A percentile compares a stretch with the other conserved stretches of the same genome.
These are phyloP conservation scores for Teratosphaeria destructans DNA, from an alignment of 2,329 filamentous ascomycete genomes.

Conservation along the genomic window DNA sequence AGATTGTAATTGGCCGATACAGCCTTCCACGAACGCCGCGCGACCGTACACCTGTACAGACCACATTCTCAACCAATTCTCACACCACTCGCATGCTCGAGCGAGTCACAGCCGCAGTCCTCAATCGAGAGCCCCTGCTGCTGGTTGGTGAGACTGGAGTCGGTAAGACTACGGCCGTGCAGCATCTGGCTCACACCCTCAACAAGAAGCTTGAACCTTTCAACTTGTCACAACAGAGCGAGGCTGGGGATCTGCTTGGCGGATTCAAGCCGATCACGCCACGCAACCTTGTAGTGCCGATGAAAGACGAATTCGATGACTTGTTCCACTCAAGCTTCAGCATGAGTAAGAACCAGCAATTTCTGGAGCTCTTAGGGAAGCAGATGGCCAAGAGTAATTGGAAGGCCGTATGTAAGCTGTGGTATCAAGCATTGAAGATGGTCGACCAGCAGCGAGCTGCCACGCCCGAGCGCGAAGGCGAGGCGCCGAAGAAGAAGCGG, in stretches of 20 bases:
- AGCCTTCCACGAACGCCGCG: slow-evolving; percentile 10
- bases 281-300: slow-evolving; percentile 72
- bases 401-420: slow-evolving; percentile 74
- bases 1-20: slow-evolving; percentile 22
- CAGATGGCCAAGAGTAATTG: slow-evolving; percentile 74
- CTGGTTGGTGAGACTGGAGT: slow-evolving; percentile 98
- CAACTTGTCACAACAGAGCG: slow-evolving; percentile 95
- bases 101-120: slow-evolving; percentile 73
- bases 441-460: slow-evolving; percentile 50
- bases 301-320: slow-evolving; percentile 90
- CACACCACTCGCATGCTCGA: slow-evolving; percentile 79
- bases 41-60: slow-evolving; percentile 22
- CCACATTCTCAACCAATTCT: slow-evolving; percentile 77
- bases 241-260: slow-evolving; percentile 88
- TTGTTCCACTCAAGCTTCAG: slow-evolving; percentile 85
- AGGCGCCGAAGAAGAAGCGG: slow-evolving; percentile 62
- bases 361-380: slow-evolving; percentile 70
- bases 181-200: slow-evolving; percentile 76
- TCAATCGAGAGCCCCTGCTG: slow-evolving; percentile 76
- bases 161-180: slow-evolving; percentile 92
- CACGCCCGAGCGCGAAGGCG: slow-evolving; percentile 39
- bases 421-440: slow-evolving; percentile 82
- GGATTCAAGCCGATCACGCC: slow-evolving; percentile 95
- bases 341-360: slow-evolving; percentile 74
- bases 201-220: slow-evolving; percentile 84